These are phyloP conservation scores for Auriscalpium vulgare DNA, from an alignment of 768 basidiomycete species.

Conservation along the genomic window DNA sequence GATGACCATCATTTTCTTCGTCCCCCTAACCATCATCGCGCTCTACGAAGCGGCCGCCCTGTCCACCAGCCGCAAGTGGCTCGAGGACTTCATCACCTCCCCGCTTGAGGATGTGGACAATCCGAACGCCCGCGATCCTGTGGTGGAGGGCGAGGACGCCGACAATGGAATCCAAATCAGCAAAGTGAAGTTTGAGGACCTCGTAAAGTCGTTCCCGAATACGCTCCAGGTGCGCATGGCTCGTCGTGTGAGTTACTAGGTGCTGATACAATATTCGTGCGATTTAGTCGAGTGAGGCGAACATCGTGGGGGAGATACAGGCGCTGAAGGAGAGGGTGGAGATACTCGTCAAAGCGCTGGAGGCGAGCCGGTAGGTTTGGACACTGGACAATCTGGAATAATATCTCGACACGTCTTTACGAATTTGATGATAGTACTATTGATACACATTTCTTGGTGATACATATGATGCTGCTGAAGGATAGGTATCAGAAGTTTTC, in stretches of 20 bases:
- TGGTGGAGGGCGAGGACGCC: slow-evolving; percentile 45
- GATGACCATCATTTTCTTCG: slow-evolving; percentile 76
- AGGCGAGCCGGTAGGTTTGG: slow-evolving; percentile 4
- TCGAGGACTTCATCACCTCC: slow-evolving; percentile 56
- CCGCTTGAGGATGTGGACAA: slow-evolving; percentile 53
- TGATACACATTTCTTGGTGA: too few relatives aligned
- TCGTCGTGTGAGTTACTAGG: neutral
- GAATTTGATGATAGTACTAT: too few relatives aligned
- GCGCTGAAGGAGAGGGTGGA: slow-evolving; percentile 40
- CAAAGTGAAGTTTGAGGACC: slow-evolving; percentile 59
- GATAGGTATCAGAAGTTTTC: neutral
- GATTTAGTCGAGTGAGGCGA: slow-evolving; percentile 59
- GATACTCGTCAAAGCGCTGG: slow-evolving; percentile 29
- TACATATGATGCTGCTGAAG: neutral
- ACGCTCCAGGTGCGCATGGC: slow-evolving; percentile 49
- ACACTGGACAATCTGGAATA: too few relatives aligned
- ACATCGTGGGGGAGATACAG: slow-evolving; percentile 56
- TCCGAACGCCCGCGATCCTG: slow-evolving; percentile 50
- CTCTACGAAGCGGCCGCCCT: slow-evolving; percentile 60
- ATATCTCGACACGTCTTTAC: too few relatives aligned
- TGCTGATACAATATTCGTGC: neutral
- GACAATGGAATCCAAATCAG: slow-evolving; percentile 56
- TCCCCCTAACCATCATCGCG: slow-evolving; percentile 69
- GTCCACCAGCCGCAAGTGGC: slow-evolving; percentile 46
- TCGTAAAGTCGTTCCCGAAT: slow-evolving; percentile 69